Evolutionary conservation across 2,329 filamentous ascomycete genomes (phyloP).

Genomic region (Pseudogymnoascus pannorum): DNA sequence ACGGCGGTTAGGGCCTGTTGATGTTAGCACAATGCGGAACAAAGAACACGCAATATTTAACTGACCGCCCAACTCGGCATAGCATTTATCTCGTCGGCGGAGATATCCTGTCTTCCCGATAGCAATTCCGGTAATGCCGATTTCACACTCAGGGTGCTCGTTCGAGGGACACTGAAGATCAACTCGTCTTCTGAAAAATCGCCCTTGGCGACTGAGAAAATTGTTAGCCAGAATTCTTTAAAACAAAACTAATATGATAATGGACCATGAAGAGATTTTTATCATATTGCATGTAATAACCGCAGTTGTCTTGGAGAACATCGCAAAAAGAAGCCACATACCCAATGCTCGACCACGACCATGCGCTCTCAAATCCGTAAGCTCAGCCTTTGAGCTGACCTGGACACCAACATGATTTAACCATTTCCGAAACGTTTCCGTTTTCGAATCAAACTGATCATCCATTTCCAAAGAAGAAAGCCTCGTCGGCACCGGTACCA

Average conservation of each 20-base stretch:
- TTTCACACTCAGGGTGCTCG: conserved; percentile 50
- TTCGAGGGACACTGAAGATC: conserved; percentile 57
- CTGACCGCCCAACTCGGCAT: conserved; percentile 41
- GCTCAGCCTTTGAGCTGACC: conserved; percentile 49
- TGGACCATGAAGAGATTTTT: not conserved
- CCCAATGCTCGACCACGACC: conserved; percentile 56
- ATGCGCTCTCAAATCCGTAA: conserved; percentile 49
- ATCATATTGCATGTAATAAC: not conserved
- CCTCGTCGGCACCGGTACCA: not conserved
- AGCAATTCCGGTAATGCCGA: conserved; percentile 45
- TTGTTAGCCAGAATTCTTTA: conserved; percentile 11
- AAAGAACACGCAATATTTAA: not conserved
- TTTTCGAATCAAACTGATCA: conserved; percentile 27
- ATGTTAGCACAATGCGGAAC: conserved; percentile 12
- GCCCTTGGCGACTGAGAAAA: conserved; percentile 45
- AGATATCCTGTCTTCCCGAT: conserved; percentile 19
- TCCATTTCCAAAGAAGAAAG: conserved; percentile 1
- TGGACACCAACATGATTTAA: conserved; percentile 44
- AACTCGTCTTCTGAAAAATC: conserved; percentile 55
- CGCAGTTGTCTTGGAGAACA: conserved; percentile 15
- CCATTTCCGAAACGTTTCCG: conserved; percentile 49
- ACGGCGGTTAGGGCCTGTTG: conserved; percentile 24
- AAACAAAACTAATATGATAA: conserved; percentile 8
- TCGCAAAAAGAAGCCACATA: conserved; percentile 34
- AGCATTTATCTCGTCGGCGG: conserved; percentile 32